Evolutionary conservation across 2,329 filamentous ascomycete species (phyloP), one percentile per base, ranked within the genome.

Genomic region (Claviceps capensis): DNA sequence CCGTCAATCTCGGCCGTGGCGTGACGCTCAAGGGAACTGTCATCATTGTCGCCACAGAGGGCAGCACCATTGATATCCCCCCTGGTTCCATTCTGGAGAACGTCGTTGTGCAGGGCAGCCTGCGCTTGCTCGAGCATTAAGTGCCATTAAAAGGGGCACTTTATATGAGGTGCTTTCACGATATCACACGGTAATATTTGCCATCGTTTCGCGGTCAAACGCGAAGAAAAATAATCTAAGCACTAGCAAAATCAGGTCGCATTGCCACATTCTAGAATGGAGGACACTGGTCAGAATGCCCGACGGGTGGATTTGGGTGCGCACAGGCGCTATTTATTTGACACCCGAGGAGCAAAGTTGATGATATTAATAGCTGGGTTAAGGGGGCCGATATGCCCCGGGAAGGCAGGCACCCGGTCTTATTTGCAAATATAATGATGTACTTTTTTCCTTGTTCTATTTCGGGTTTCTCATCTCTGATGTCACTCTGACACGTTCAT

Each of bases 21-120:
- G 93, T 98, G 53, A 94, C 89, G 41, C 78, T 96, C 61, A 98
- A 98, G 82, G 93, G 88, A 56, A 98, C 93, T 34, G 93, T 98
- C 69, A 98, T 98, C 67, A 98, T 98, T 61, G 93, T 98, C 50
- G 93, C 93, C 30, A 96, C 89, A 47, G 93, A 98, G 74, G 91
- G 91, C 61, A 90, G 86, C 76, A 98, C 93, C 58, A 98, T 98
- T 63, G 93, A 98, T 68, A 85, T 98, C 62, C 93, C 93, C 50
- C 91, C 93, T 19, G 93, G 93, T 67, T 96, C 90, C 19, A 88
- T 98, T 63, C 79, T 98, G 54, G 93, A 98, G 79, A 98, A 98
- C 73, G 93, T 97, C 14, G 93, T 98, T 49, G 93, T 98, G 53
- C 93, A 98, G 79, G 93, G 93, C 65, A 95, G 89, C 71, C 80